Evolutionary conservation across 2,329 filamentous ascomycete species (phyloP).

Genomic region (Trichoderma lentiforme): DNA sequence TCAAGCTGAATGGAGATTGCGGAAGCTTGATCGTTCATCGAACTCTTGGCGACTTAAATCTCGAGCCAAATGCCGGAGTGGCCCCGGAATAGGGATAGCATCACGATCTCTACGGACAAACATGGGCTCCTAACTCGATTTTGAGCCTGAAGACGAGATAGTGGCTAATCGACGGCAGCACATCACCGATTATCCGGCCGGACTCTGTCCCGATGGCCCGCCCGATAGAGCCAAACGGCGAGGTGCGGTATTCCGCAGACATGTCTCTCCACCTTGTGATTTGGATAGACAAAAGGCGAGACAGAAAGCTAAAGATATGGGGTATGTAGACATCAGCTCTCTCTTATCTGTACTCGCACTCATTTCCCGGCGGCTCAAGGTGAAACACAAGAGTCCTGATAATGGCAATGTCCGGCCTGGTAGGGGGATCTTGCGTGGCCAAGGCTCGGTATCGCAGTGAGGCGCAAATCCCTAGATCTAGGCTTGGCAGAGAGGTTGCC

Average conservation of each 20-base stretch:
- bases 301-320: background rate
- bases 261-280: background rate
- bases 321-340: background rate
- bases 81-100: constrained; percentile 8
- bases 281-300: background rate
- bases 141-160: background rate
- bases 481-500: background rate
- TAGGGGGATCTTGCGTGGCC: background rate
- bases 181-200: constrained; percentile 4
- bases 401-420: background rate
- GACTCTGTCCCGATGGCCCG: constrained; percentile 7
- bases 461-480: constrained; percentile 1
- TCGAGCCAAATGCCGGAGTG: constrained; percentile 10
- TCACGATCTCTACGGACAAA: background rate
- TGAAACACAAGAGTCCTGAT: background rate
- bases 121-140: background rate
- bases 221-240: background rate
- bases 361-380: background rate
- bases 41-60: constrained; percentile 3
- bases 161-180: background rate
- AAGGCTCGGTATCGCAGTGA: background rate
- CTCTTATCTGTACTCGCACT: background rate
- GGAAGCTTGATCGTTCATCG: background rate
- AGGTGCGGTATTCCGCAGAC: background rate
- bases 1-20: background rate